Percentiles rank a stretch among this genome's conserved stretches.
These are phyloP conservation scores for Penstemon davidsonii DNA, from an alignment of 257 asterid species.

Conservation along the genomic window DNA sequence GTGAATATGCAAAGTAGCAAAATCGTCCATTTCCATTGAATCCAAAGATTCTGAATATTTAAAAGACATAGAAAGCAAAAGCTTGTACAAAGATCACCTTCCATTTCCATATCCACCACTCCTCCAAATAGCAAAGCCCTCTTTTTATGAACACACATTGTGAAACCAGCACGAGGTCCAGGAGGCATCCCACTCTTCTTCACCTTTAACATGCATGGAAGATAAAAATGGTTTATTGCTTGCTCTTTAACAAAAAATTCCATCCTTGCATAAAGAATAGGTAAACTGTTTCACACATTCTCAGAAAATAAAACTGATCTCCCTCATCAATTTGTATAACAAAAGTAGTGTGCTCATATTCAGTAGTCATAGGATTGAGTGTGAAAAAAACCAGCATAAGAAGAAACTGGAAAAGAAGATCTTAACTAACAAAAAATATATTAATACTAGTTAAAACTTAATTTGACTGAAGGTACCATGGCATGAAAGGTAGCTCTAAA, in stretches of 20 bases:
- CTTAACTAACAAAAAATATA: background rate
- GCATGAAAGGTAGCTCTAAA: conserved; percentile 2
- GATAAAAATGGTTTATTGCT: conserved; percentile 17
- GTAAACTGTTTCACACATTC: conserved; percentile 9
- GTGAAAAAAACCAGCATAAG: too few species aligned
- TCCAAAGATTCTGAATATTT: background rate
- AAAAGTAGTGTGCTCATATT: too few species aligned
- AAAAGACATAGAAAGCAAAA: conserved; percentile 23
- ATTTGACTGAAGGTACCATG: background rate
- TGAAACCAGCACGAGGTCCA: conserved; percentile 98
- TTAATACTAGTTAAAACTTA: background rate
- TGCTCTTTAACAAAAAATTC: background rate
- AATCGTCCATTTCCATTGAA: conserved; percentile 13
- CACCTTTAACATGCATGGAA: conserved; percentile 49
- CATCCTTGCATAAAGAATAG: conserved; percentile 2
- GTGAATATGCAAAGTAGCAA: background rate
- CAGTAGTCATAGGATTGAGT: too few species aligned
- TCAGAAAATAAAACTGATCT: background rate
- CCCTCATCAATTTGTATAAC: background rate
- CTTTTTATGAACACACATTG: conserved; percentile 90
- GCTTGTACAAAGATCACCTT: conserved; percentile 48
- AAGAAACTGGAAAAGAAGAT: background rate
- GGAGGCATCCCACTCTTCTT: conserved; percentile 98
- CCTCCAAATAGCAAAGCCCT: conserved; percentile 96
- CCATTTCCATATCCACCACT: conserved; percentile 98